Conservation (phyloP, 345 rosid species). For the Gossypium raimondii region DNA sequence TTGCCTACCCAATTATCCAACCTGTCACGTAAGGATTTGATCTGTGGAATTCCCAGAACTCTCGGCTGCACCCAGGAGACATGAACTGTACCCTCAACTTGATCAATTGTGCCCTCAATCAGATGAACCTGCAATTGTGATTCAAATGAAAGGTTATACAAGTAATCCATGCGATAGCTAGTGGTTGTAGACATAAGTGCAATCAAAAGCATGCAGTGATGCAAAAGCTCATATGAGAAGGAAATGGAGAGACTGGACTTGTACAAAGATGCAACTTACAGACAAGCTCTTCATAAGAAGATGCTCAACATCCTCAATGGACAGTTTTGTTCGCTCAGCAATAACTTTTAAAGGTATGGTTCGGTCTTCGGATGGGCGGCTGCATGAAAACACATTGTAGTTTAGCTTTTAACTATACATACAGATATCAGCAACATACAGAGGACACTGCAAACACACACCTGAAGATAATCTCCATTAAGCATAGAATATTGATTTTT, state of each 20-base stretch:
- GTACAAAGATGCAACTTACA: constrained; percentile 44
- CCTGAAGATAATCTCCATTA: constrained; percentile 99
- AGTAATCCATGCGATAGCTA: background rate
- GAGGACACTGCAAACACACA: constrained; percentile 23
- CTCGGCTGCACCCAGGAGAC: constrained; percentile 99
- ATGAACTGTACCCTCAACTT: constrained; percentile 85
- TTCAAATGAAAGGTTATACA: background rate
- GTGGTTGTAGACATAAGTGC: background rate
- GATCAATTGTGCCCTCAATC: constrained; percentile 94
- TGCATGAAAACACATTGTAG: constrained; percentile 26
- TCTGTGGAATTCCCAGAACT: constrained; percentile 90
- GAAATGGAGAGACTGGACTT: background rate
- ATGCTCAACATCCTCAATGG: constrained; percentile 84
- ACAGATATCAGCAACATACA: background rate
- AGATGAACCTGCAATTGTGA: constrained; percentile 72
- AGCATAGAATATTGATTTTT: constrained; percentile 92
- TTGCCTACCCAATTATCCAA: constrained; percentile 77
- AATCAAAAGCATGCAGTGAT: background rate
- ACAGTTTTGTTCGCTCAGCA: constrained; percentile 86
- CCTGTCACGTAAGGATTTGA: constrained; percentile 77
- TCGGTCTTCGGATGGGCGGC: constrained; percentile 97
- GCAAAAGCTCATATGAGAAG: background rate
- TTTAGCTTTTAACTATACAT: constrained; percentile 11
- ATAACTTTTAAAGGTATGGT: constrained; percentile 77
- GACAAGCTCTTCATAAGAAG: constrained; percentile 98